These are phyloP conservation scores for Fragaria ananassa DNA, from an alignment of 306 rosid genomes.

Conservation along the genomic window DNA sequence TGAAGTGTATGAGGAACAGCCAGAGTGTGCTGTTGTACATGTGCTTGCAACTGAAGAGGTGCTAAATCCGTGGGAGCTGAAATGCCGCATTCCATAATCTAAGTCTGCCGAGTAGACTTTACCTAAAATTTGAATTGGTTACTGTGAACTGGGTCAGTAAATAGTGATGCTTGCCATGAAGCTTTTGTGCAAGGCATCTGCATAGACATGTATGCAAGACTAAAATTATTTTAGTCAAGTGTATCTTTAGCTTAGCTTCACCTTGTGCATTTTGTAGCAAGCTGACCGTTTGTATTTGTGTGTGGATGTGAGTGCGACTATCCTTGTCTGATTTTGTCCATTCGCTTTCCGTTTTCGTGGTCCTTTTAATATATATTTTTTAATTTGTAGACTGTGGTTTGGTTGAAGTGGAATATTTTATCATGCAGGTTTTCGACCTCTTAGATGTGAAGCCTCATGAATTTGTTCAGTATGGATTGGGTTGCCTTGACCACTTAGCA, in stretches of 20 bases:
- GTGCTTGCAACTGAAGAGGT: not conserved
- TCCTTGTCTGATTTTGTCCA: not conserved
- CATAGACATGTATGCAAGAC: not conserved
- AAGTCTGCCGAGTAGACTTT: not conserved
- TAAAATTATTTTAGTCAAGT: not conserved
- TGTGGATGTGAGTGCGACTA: not conserved
- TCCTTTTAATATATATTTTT: not conserved
- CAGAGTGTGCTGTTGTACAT: not conserved
- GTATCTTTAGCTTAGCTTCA: constrained; percentile 6
- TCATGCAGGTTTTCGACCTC: constrained; percentile 75
- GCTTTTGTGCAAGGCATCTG: constrained; percentile 4
- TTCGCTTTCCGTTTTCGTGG: constrained; percentile 11
- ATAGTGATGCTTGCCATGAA: not conserved
- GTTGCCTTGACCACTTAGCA: constrained; percentile 73
- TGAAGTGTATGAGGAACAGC: not conserved
- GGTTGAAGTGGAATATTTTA: constrained; percentile 16
- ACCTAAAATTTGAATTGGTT: not conserved
- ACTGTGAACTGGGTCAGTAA: no score
- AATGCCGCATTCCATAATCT: not conserved
- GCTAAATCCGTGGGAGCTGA: not conserved
- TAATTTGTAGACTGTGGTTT: not conserved
- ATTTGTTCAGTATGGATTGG: constrained; percentile 75
- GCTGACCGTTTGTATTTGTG: not conserved
- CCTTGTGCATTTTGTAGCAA: constrained; percentile 2
- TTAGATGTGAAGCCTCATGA: constrained; percentile 91